Evolutionary conservation across 2,329 filamentous ascomycete genomes (phyloP), one percentile per base, ranked within the genome.

Genomic region (Fusarium duplospermum): DNA sequence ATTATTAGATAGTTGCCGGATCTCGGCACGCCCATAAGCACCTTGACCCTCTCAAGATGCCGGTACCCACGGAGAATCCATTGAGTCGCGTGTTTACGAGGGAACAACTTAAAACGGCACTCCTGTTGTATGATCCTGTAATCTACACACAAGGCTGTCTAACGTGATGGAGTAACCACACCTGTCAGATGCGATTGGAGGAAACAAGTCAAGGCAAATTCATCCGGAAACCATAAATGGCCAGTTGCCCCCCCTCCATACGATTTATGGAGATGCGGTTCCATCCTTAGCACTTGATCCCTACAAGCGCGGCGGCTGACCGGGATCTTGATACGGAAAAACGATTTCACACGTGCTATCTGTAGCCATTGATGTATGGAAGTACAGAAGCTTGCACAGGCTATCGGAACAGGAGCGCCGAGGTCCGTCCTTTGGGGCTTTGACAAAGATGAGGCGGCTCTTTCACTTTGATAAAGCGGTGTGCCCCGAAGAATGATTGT

Each of bases 281-380:
- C 58, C 64, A 66, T 66, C 36, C 31, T 42, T 59, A 6, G 36
- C 7, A 16, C 33, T 47, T 36, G 6, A 66, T 47, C 64, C 64
- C 64, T 66, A 66, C 64, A 66, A 66, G 64, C 58, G 58, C 38
- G 16, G 20, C 40, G 27, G 42, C 56, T 18, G 58, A 38, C 64
- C 50, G 42, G 64, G 58, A 29, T 56, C 2, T 52, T 9, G 56
- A 16, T 18, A 62, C 58, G 64, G 58, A 62, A 66, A 66, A 66
- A 62, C 58, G 47, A 36, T 58, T 56, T 33, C 29, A 31, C n/a
- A 27, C 24, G 2, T 31, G 40, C 22, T 42, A 22, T 24, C 27
- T 47, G 38, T 35, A 45, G 8, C 29, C n/a, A 20, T 29, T 7
- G 33, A 29, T 18, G 54, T 16, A 14, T 36, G n/a, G 38, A 31